Percentiles rank a stretch among this genome's conserved stretches.
Conservation (phyloP, 768 basidiomycete species). For the Atractiella rhizophila region DNA sequence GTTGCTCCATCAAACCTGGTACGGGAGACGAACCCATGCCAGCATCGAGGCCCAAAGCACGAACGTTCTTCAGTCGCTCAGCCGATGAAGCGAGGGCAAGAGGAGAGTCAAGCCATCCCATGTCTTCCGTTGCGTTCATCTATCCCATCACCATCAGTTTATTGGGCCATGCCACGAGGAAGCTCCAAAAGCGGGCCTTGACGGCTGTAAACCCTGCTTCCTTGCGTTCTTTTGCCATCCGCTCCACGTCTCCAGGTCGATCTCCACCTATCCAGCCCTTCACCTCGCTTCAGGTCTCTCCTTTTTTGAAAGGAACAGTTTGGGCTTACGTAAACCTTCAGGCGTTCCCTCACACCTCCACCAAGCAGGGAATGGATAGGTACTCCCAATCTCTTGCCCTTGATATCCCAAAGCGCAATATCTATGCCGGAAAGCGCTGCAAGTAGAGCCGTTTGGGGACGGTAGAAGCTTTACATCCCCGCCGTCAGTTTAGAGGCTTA, state of each 20-base stretch:
- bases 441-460: background rate
- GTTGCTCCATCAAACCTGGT: background rate
- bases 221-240: conserved; percentile 31
- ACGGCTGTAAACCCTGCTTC: conserved; percentile 42
- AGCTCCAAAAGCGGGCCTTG: too few relatives aligned
- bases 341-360: conserved; percentile 31
- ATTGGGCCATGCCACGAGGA: too few relatives aligned
- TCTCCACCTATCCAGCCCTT: conserved; percentile 32
- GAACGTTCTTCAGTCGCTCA: conserved; percentile 31
- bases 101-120: conserved; percentile 41
- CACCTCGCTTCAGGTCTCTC: conserved; percentile 9
- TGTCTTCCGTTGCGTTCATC: conserved; percentile 33
- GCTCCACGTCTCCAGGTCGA: conserved; percentile 28
- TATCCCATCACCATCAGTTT: too few relatives aligned
- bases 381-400: conserved; percentile 48
- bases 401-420: conserved; percentile 53
- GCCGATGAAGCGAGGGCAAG: conserved; percentile 30
- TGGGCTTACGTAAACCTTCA: background rate
- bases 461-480: background rate
- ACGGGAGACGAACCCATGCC: conserved; percentile 20
- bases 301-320: background rate
- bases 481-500: conserved; percentile 5
- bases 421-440: conserved; percentile 25
- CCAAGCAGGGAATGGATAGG: conserved; percentile 40
- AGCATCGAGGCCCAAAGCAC: conserved; percentile 35